Evolutionary conservation across 2,329 filamentous ascomycete species (phyloP).

Genomic region (Fusarium sp.): DNA sequence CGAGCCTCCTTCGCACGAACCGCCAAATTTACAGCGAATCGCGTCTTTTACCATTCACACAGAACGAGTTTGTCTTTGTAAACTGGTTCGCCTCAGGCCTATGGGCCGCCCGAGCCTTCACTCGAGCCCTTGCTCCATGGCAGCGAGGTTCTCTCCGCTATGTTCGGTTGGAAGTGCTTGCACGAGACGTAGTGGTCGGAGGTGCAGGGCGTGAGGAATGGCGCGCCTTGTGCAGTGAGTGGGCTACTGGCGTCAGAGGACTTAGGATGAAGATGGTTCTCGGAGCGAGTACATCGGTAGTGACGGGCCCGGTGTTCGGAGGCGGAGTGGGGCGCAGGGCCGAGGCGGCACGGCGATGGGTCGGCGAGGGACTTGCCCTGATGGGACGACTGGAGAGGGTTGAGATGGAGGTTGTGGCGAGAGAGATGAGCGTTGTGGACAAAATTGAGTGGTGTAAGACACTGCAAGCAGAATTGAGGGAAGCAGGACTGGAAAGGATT

Average conservation of each 20-base stretch:
- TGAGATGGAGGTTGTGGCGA: conserved; percentile 56
- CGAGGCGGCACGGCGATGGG: conserved; percentile 34
- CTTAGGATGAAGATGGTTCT: conserved; percentile 55
- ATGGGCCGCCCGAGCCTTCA: conserved; percentile 55
- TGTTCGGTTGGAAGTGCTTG: conserved; percentile 56
- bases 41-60: conserved; percentile 54
- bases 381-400: conserved; percentile 51
- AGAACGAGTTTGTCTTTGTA: conserved; percentile 61
- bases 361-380: conserved; percentile 47
- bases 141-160: conserved; percentile 56
- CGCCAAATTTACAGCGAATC: conserved; percentile 58
- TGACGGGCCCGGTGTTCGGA: conserved; percentile 37
- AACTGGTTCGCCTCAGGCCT: conserved; percentile 60
- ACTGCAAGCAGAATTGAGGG: conserved; percentile 47
- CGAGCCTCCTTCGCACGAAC: conserved; percentile 53
- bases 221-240: conserved; percentile 52
- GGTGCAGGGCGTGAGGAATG: conserved; percentile 49
- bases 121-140: conserved; percentile 53
- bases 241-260: conserved; percentile 52
- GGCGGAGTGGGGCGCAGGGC: conserved; percentile 32
- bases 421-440: conserved; percentile 46
- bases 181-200: conserved; percentile 51
- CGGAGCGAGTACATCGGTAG: conserved; percentile 38
- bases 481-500: conserved; percentile 20
- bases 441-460: conserved; percentile 53